A percentile compares a stretch with the other conserved stretches of the same genome.
phyloP scores from a whole-genome alignment of 768 basidiomycete genomes.

The Austroboletus festivus region DNA sequence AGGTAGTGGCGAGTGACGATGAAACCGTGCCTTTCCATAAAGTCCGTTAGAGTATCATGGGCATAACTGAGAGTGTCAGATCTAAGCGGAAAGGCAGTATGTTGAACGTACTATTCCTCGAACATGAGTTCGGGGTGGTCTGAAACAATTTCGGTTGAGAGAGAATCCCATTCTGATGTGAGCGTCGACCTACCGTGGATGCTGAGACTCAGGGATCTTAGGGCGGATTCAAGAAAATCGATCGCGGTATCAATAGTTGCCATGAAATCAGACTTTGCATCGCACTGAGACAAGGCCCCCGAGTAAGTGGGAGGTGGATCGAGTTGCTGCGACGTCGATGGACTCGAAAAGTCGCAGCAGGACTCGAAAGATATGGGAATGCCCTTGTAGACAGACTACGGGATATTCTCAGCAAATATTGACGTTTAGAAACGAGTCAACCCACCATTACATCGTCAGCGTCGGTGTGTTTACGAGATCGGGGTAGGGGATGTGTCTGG shows the following conservation, averaged over 20 bases:
- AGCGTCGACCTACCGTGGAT: constrained; percentile 58
- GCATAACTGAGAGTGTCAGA: constrained; percentile 49
- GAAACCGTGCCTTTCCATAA: constrained; percentile 68
- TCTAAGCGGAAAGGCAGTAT: constrained; percentile 1
- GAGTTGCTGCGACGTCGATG: constrained; percentile 12
- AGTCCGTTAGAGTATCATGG: constrained; percentile 63
- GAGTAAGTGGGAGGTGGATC: constrained; percentile 45
- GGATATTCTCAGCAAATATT: constrained; percentile 1
- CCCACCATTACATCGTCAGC: constrained; percentile 8
- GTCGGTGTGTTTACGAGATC: too few species aligned
- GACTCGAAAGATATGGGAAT: constrained; percentile 37
- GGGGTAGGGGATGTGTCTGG: constrained; percentile 8
- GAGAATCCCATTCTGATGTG: neutral
- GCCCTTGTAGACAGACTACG: constrained; percentile 3
- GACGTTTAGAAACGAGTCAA: neutral
- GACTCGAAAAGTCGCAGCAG: constrained; percentile 41
- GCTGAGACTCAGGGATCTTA: constrained; percentile 63
- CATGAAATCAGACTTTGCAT: constrained; percentile 37
- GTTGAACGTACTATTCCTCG: constrained; percentile 53
- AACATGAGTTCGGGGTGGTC: constrained; percentile 67
- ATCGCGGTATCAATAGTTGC: constrained; percentile 53
- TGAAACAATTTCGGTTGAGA: constrained; percentile 34
- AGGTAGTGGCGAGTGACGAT: constrained; percentile 68
- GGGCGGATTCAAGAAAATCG: constrained; percentile 46
- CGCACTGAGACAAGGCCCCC: constrained; percentile 14